Base-by-base conservation (phyloP, 176 grass and related monocot species). In the Aechmea fasciata region DNA sequence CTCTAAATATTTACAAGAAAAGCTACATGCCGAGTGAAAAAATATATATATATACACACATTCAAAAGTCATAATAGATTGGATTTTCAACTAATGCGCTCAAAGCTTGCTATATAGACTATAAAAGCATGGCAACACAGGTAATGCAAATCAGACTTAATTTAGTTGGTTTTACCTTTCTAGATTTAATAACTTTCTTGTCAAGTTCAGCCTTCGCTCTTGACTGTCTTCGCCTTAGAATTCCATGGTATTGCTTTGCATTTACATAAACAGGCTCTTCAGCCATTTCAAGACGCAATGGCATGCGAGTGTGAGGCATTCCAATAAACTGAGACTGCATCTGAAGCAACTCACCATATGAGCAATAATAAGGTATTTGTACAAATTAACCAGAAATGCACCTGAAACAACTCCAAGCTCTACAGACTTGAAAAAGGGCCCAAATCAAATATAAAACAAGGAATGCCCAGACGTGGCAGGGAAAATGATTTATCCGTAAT, bases 261-360 rank as follows among this genome's bases (percentile, higher is more conserved):
- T 99, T 97, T 73, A 97, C 94, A 92, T 92, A 97, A 14, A 97
- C 87, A 63, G 89, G 94, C 53, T 99, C 94, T 82, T 93, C 88
- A 0, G 94, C 80, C 70, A 93, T 77, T 73, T 99, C 87, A 20
- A 92, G 86, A 67, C 83, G 94, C 47, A 99, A 90, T 11, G 94
- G 89, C 89, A 99, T 87, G 11, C 94, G 79, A 52, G 77, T 50
- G 22, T 81, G 87, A 50, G 79, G 65, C 76, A 85, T 69, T 67
- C 89, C 87, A 70, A 81, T 73, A 13, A 87, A 49, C 69, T 90
- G 94, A 52, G 79, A 86, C 78, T 90, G 94, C 41, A 84, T 33
- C 87, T 93, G 89, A 49, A 49, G 0, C 51, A 17, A 80, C 28
- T 57, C 71, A 51, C 3, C 11, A 66, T 33, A 47, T 12, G 47